These are phyloP conservation scores for Onygenales sp. DNA, from an alignment of 2,329 filamentous ascomycete species.

Conservation along the genomic window DNA sequence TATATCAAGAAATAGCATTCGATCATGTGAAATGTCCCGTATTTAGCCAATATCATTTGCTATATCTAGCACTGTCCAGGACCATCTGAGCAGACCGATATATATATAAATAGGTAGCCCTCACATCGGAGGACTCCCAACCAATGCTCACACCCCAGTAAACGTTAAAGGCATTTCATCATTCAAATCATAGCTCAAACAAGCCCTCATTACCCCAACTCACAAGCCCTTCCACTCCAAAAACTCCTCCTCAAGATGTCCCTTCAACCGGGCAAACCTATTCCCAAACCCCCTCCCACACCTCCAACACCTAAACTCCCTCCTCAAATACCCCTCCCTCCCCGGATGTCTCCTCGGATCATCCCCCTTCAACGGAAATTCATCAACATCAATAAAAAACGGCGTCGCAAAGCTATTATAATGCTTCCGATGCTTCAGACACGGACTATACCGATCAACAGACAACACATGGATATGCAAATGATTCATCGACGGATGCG, in stretches of 20 bases:
- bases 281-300: conserved; percentile 67
- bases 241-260: conserved; percentile 67
- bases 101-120: too few relatives aligned
- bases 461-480: conserved; percentile 84
- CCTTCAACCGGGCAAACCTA: conserved; percentile 63
- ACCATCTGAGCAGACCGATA: too few relatives aligned
- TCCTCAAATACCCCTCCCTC: conserved; percentile 49
- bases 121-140: too few relatives aligned
- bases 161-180: not conserved
- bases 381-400: conserved; percentile 69
- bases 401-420: conserved; percentile 85
- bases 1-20: too few relatives aligned
- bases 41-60: too few relatives aligned
- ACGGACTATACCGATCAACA: conserved; percentile 63
- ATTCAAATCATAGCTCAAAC: not conserved
- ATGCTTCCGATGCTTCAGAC: conserved; percentile 71
- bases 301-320: conserved; percentile 72
- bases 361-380: conserved; percentile 63
- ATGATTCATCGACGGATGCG: conserved; percentile 83
- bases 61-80: too few relatives aligned
- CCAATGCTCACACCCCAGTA: too few relatives aligned
- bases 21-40: too few relatives aligned
- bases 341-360: conserved; percentile 54
- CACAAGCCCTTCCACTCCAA: conserved; percentile 55
- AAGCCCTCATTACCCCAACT: not conserved